phyloP scores from a whole-genome alignment of 345 rosid genomes.

The Crucihimalaya himalaica region DNA sequence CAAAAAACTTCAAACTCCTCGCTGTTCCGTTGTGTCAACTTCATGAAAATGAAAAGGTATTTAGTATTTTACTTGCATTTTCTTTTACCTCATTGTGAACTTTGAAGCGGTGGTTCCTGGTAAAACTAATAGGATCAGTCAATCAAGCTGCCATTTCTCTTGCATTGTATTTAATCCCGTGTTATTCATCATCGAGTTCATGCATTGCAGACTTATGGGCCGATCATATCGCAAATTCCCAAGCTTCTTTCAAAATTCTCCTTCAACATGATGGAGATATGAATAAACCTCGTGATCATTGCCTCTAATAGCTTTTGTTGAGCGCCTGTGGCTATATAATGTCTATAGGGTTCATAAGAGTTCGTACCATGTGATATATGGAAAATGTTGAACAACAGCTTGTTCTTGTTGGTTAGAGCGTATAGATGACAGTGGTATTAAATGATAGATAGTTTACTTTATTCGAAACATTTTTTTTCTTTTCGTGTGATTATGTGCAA shows the following conservation, averaged over 20 bases:
- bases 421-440: not conserved
- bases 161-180: not conserved
- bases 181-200: not conserved
- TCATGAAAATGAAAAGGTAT: conserved; percentile 72
- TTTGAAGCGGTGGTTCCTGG: not conserved
- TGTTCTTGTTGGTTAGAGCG: not conserved
- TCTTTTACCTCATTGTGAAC: not conserved
- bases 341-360: not conserved
- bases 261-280: conserved; percentile 60
- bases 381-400: not conserved
- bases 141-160: not conserved
- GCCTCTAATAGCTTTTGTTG: not conserved
- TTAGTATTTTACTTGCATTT: not conserved
- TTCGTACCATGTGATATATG: not conserved
- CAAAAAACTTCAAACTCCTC: conserved; percentile 74
- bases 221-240: conserved; percentile 70
- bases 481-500: not conserved
- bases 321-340: not conserved
- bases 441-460: not conserved
- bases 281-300: conserved; percentile 14
- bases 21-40: conserved; percentile 82
- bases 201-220: conserved; percentile 70
- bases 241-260: conserved; percentile 76
- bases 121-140: not conserved
- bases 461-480: not conserved